Conservation (phyloP, 2,329 filamentous ascomycete species). For the Alternaria incomplexa region DNA sequence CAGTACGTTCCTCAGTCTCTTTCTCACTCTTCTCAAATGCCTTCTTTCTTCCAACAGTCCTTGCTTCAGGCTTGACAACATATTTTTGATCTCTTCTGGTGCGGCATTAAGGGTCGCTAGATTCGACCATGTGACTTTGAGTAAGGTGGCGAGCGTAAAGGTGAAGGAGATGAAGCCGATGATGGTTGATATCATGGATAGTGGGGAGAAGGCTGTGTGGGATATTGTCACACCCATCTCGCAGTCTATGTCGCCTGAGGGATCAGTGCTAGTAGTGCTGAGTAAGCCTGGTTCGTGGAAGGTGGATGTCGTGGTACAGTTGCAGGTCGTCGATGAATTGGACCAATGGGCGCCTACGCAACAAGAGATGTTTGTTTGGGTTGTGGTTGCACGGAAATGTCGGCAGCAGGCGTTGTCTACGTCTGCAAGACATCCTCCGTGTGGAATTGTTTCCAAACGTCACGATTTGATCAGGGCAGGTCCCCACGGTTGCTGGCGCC, state of each 20-base stretch:
- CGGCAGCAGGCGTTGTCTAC: not conserved
- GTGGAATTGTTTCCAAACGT: not conserved
- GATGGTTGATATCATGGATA: slow-evolving; percentile 44
- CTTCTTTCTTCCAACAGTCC: slow-evolving; percentile 50
- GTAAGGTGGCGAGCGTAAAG: slow-evolving; percentile 52
- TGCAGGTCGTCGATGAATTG: not conserved
- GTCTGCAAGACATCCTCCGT: not conserved
- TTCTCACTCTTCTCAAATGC: slow-evolving; percentile 39
- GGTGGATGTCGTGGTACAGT: not conserved
- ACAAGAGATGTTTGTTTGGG: not conserved
- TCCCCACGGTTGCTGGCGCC: not conserved
- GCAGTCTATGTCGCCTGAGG: not conserved
- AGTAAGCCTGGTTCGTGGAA: not conserved
- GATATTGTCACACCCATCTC: slow-evolving; percentile 30
- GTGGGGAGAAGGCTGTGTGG: slow-evolving; percentile 36
- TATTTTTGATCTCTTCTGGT: slow-evolving; percentile 48
- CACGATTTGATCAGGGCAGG: not conserved
- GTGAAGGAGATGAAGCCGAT: slow-evolving; percentile 53
- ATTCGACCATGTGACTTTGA: slow-evolving; percentile 51
- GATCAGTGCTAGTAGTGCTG: not conserved
- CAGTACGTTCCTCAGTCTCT: slow-evolving; percentile 18
- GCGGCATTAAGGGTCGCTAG: slow-evolving; percentile 48
- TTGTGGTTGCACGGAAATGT: not conserved
- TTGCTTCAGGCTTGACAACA: slow-evolving; percentile 50
- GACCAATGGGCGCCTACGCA: not conserved